Conservation (phyloP, 192 early-diverging fungal species). For the Neocallimastix lanati region DNA sequence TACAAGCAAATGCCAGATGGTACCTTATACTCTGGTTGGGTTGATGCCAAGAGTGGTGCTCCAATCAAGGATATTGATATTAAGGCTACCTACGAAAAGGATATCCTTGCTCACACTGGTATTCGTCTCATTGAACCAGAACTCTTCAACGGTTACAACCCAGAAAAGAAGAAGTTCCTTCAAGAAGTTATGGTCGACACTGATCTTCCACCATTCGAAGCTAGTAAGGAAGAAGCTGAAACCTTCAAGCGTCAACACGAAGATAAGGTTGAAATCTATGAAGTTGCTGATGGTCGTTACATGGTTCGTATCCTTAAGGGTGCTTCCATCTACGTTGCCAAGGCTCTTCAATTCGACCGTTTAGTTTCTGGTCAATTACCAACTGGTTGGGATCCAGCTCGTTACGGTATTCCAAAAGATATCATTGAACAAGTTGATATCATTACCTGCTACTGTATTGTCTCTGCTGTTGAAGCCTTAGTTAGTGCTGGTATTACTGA, state of each 20-base stretch:
- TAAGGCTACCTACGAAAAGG: slow-evolving; percentile 76
- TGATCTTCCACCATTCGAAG: slow-evolving; percentile 75
- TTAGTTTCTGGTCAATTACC: slow-evolving; percentile 83
- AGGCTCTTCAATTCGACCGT: slow-evolving; percentile 80
- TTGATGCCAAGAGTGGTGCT: slow-evolving; percentile 65
- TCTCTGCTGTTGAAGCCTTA: slow-evolving; percentile 82
- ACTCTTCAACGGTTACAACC: slow-evolving; percentile 69
- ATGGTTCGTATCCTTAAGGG: slow-evolving; percentile 69
- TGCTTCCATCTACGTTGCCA: slow-evolving; percentile 72
- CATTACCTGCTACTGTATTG: slow-evolving; percentile 72
- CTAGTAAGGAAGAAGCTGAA: slow-evolving; percentile 66
- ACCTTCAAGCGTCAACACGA: slow-evolving; percentile 69
- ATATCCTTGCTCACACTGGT: slow-evolving; percentile 81
- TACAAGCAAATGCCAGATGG: neutral
- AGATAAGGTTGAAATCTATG: slow-evolving; percentile 54
- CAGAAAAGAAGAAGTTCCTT: slow-evolving; percentile 62
- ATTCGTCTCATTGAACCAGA: slow-evolving; percentile 77
- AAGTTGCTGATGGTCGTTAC: slow-evolving; percentile 45
- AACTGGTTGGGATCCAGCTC: slow-evolving; percentile 81
- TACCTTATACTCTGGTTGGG: slow-evolving; percentile 66
- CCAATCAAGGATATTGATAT: slow-evolving; percentile 72
- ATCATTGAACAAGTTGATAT: slow-evolving; percentile 80
- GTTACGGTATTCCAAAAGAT: slow-evolving; percentile 83
- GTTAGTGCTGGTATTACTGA: slow-evolving; percentile 84
- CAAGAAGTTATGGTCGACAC: slow-evolving; percentile 77